Evolutionary conservation across 306 rosid genomes (phyloP), one percentile per base, ranked within the genome.

Genomic region (Acmispon strigosus): DNA sequence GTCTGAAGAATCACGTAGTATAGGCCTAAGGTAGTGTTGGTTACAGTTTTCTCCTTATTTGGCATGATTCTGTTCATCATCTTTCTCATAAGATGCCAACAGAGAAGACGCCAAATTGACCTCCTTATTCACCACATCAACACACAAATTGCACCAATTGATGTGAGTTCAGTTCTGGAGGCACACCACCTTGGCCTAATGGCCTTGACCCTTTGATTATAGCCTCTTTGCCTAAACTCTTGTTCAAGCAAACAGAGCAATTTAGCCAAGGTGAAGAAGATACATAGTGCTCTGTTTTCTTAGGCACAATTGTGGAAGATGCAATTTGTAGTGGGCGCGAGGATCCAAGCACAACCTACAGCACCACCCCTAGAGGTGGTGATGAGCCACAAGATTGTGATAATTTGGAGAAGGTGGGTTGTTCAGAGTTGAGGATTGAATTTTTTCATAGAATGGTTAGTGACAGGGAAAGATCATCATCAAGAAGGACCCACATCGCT

Each of bases 251-350:
- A 34, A 29, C 76, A 20, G 81, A 69, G 0, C 44, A 50, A 5
- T 74, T 76, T 39, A 42, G n/a, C 7, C 48, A 68, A 12, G 61
- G 66, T 20, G 80, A 82, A 56, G 44, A 41, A 48, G 51, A 45
- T 24, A 10, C 55, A 13, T 89, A 87, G 58, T 84, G 92, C 44
- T 82, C 87, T 4, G 79, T 87, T 81, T 87, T 89, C 64, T 51
- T 87, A 16, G 77, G 73, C 27, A 62, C 68, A 0, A 19, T 87
- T 27, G 51, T 7, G 63, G 78, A 75, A 7, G 92, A 81, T 64
- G 66, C 81, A n/a, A 42, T 24, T 8, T 72, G n/a, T n/a, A n/a
- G n/a, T 55, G 52, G 65, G 41, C 50, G 10, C 66, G 22, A 0
- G 41, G 22, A 15, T 37, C 54, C 67, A 50, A 22, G 82, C 44